Percentiles rank a stretch among this genome's conserved stretches.
These are phyloP conservation scores for Hemerocallis citrina DNA, from an alignment of 106 monocot genomes.

Conservation along the genomic window DNA sequence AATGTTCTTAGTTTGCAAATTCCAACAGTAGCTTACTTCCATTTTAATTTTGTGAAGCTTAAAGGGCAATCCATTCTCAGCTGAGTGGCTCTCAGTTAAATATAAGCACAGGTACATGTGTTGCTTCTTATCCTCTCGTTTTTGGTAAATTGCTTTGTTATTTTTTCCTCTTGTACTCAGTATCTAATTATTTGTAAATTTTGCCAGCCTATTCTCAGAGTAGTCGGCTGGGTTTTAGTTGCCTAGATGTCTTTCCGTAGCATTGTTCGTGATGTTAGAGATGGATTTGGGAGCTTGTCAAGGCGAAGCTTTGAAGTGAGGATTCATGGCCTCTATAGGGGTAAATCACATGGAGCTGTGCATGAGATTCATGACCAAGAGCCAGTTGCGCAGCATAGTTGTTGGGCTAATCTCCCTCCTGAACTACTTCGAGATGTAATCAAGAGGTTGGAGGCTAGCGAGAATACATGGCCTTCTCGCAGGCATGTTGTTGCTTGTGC, in stretches of 20 bases:
- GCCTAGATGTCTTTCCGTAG: constrained; percentile 22
- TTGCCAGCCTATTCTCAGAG: too few species aligned
- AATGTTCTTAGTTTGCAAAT: too few species aligned
- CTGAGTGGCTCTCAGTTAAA: too few species aligned
- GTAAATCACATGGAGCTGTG: constrained; percentile 30
- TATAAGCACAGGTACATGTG: too few species aligned
- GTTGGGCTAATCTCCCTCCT: constrained; percentile 37
- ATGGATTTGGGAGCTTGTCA: constrained; percentile 30
- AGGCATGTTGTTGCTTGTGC: constrained; percentile 34
- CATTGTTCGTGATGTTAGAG: constrained; percentile 28
- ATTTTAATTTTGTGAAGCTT: too few species aligned
- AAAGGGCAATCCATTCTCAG: too few species aligned
- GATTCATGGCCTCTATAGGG: constrained; percentile 14
- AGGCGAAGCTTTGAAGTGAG: constrained; percentile 20
- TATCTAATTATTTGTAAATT: too few species aligned
- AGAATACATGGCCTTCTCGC: constrained; percentile 33
- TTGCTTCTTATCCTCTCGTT: too few species aligned
- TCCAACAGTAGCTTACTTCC: too few species aligned
- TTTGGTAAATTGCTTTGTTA: too few species aligned
- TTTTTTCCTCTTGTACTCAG: too few species aligned
- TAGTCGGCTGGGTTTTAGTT: neutral
- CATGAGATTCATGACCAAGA: constrained; percentile 24
- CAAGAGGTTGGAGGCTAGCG: constrained; percentile 33
- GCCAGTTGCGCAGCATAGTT: constrained; percentile 8
- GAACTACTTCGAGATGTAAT: constrained; percentile 34